Conservation (phyloP, 257 asterid genomes). For the Solanum pinnatisectum region DNA sequence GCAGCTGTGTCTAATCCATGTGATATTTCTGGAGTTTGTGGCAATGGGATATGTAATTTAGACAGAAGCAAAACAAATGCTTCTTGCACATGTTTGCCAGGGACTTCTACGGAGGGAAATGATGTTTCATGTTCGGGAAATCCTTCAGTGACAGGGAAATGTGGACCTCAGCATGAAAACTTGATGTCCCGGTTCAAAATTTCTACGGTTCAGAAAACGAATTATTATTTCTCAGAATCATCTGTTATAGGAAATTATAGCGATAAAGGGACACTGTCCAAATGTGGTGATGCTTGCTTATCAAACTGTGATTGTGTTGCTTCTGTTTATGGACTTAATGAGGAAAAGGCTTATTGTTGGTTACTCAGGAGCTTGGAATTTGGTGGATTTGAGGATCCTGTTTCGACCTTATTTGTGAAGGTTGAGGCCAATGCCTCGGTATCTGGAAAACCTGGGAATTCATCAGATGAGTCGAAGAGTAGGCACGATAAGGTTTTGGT, state of each 20-base stretch:
- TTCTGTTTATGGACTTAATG: slow-evolving; percentile 68
- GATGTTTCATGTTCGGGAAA: slow-evolving; percentile 28
- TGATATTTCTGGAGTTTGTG: slow-evolving; percentile 68
- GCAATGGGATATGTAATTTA: slow-evolving; percentile 60
- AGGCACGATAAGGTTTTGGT: slow-evolving; percentile 41
- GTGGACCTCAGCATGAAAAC: slow-evolving; percentile 33
- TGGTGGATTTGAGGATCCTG: slow-evolving; percentile 73
- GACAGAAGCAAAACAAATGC: slow-evolving; percentile 65
- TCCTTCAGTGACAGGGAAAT: slow-evolving; percentile 35
- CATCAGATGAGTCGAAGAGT: slow-evolving; percentile 7
- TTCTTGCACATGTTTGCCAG: slow-evolving; percentile 64
- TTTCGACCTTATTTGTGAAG: slow-evolving; percentile 74
- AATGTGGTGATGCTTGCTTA: slow-evolving; percentile 78
- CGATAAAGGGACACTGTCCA: slow-evolving; percentile 38
- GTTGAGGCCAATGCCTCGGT: slow-evolving; percentile 40
- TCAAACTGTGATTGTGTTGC: slow-evolving; percentile 77
- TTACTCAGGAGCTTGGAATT: slow-evolving; percentile 54
- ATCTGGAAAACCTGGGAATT: slow-evolving; percentile 8
- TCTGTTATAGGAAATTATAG: slow-evolving; percentile 74
- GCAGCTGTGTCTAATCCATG: slow-evolving; percentile 84
- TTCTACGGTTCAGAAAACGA: slow-evolving; percentile 39
- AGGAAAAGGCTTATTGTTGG: slow-evolving; percentile 86
- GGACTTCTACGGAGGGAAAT: slow-evolving; percentile 11
- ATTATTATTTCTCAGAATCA: slow-evolving; percentile 55
- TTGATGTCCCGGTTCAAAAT: slow-evolving; percentile 35